Percentiles rank a stretch among this genome's conserved stretches.
phyloP scores from a whole-genome alignment of 805 yeast genomes.

The Blastobotrys chiropterorum region DNA sequence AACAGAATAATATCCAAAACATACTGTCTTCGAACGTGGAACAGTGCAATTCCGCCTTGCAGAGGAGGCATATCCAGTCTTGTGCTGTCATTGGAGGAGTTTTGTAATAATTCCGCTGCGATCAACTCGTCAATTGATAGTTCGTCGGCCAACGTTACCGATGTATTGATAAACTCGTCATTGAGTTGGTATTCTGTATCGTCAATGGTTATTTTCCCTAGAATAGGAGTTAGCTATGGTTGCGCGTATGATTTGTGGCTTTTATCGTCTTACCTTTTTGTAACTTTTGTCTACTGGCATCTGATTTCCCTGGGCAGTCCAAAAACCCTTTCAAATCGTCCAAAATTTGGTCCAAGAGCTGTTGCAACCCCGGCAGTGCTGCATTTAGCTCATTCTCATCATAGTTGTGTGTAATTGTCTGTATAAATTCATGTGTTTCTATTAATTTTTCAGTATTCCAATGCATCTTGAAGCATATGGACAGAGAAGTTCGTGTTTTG shows the following conservation, averaged over 20 bases:
- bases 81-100: constrained; percentile 37
- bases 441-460: constrained; percentile 30
- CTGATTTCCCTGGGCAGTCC: constrained; percentile 33
- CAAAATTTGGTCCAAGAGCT: constrained; percentile 16
- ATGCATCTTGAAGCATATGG: constrained; percentile 18
- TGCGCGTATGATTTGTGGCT: too few relatives aligned
- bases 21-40: constrained; percentile 62
- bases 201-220: constrained; percentile 41
- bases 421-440: constrained; percentile 24
- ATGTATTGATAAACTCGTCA: constrained; percentile 54
- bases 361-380: constrained; percentile 4
- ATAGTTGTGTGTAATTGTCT: constrained; percentile 7
- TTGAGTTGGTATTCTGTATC: constrained; percentile 57
- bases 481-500: not conserved
- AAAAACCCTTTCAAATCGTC: constrained; percentile 33
- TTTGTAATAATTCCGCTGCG: constrained; percentile 61
- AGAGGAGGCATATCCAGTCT: constrained; percentile 33
- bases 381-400: constrained; percentile 5
- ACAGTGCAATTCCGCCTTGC: constrained; percentile 54
- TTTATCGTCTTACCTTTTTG: constrained; percentile 23
- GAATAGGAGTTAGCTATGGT: constrained; percentile 2
- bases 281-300: constrained; percentile 29
- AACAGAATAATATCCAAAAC: constrained; percentile 45
- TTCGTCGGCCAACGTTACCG: constrained; percentile 54
- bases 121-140: constrained; percentile 71